Conservation (phyloP, 768 basidiomycete genomes). For the Auricularia sp. region DNA sequence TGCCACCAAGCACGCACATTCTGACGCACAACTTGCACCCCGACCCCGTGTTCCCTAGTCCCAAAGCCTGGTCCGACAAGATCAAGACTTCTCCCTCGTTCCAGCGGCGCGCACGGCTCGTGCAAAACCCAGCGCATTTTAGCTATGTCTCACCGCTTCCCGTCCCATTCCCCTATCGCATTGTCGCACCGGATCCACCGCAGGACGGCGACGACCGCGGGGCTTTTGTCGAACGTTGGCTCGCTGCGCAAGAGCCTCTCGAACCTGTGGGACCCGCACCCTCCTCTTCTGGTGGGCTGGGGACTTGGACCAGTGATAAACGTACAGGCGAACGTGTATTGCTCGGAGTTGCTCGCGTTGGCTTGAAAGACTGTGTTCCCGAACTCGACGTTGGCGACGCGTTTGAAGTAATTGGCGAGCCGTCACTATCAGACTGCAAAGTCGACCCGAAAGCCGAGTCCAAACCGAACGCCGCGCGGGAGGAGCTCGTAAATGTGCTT, state of each 20-base stretch:
- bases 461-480: constrained; percentile 33
- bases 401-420: constrained; percentile 53
- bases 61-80: constrained; percentile 37
- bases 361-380: constrained; percentile 69
- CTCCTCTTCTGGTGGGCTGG: constrained; percentile 25
- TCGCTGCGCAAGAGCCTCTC: constrained; percentile 53
- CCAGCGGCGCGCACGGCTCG: constrained; percentile 59
- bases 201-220: constrained; percentile 46
- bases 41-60: constrained; percentile 45
- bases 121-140: constrained; percentile 54
- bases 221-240: constrained; percentile 68
- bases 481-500: constrained; percentile 73
- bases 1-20: constrained; percentile 32
- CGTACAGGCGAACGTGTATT: constrained; percentile 49
- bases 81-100: constrained; percentile 48
- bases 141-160: constrained; percentile 79
- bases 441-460: constrained; percentile 18
- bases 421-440: constrained; percentile 29
- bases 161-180: constrained; percentile 70
- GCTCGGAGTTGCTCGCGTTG: constrained; percentile 61
- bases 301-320: constrained; percentile 39
- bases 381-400: constrained; percentile 83
- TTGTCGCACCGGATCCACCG: constrained; percentile 38
- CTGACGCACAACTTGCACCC: constrained; percentile 44
- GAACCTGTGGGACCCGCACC: constrained; percentile 20